These are phyloP conservation scores for Candida sanyiensis DNA, from an alignment of 805 yeast species.

Conservation along the genomic window DNA sequence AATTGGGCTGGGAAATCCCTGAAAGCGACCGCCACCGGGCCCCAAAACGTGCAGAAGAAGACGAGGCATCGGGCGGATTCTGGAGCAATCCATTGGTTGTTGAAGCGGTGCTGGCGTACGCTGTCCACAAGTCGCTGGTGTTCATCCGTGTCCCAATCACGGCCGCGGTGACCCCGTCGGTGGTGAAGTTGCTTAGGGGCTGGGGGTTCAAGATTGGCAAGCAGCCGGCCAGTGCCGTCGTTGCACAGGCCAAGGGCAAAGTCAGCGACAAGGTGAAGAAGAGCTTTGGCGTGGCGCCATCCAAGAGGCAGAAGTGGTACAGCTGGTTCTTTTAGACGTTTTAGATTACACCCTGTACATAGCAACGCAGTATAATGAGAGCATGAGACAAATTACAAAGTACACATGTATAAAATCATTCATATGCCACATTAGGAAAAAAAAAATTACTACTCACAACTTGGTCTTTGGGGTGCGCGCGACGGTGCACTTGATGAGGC, in stretches of 20 bases:
- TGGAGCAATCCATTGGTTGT: conserved; percentile 52
- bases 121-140: conserved; percentile 82
- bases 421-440: no score
- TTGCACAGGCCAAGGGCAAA: conserved; percentile 26
- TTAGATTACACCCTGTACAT: background rate
- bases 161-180: conserved; percentile 84
- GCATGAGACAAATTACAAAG: no score
- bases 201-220: conserved; percentile 80
- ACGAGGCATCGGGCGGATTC: conserved; percentile 12
- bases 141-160: conserved; percentile 83
- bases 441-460: conserved; percentile 29
- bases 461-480: conserved; percentile 60
- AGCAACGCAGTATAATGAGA: background rate
- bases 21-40: conserved; percentile 27
- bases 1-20: conserved; percentile 54
- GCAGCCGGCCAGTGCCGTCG: conserved; percentile 39
- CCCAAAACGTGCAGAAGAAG: conserved; percentile 16
- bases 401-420: no score
- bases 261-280: conserved; percentile 38
- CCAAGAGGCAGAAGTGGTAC: conserved; percentile 50
- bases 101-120: conserved; percentile 87
- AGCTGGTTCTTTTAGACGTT: conserved; percentile 46
- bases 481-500: conserved; percentile 83
- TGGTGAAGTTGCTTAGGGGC: conserved; percentile 56
- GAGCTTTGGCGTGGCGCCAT: conserved; percentile 49